Conservation (phyloP, 805 yeast genomes). For the Scheffersomyces stipitis region DNA sequence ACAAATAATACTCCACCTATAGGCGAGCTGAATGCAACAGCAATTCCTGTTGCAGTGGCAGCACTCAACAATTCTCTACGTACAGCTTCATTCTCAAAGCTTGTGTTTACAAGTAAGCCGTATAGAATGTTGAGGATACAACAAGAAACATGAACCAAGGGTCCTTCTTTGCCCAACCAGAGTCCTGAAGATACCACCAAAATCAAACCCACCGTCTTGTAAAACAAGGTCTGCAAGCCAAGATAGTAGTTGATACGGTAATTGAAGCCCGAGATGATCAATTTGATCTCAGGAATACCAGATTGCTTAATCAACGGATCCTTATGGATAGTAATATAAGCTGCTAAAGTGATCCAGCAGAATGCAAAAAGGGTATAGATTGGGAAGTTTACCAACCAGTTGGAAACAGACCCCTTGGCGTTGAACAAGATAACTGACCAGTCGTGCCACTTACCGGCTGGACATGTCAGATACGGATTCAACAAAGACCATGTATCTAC, state of each 20-base stretch:
- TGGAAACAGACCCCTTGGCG: conserved; percentile 16
- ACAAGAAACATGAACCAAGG: conserved; percentile 76
- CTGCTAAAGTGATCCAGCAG: conserved; percentile 24
- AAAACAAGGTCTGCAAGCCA: conserved; percentile 48
- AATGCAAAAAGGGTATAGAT: conserved; percentile 31
- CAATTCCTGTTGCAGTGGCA: conserved; percentile 80
- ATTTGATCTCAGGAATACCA: conserved; percentile 75
- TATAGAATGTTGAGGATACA: conserved; percentile 46
- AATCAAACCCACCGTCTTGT: conserved; percentile 58
- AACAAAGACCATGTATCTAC: conserved; percentile 40
- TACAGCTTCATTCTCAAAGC: conserved; percentile 50
- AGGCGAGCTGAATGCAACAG: conserved; percentile 84
- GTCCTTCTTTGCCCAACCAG: conserved; percentile 88
- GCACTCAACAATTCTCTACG: conserved; percentile 69
- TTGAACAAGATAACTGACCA: conserved; percentile 34
- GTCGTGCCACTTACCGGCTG: conserved; percentile 37
- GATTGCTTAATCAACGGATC: conserved; percentile 39
- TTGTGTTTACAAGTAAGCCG: conserved; percentile 30
- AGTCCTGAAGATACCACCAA: conserved; percentile 73
- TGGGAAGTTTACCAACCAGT: conserved; percentile 33
- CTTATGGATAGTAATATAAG: conserved; percentile 25
- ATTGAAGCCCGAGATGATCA: conserved; percentile 64
- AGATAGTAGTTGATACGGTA: conserved; percentile 49
- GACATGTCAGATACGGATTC: conserved; percentile 45
- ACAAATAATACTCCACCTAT: conserved; percentile 85